Evolutionary conservation across 2,329 filamentous ascomycete genomes (phyloP), one percentile per base, ranked within the genome.

Genomic region (Arthrobotrys musiformis): DNA sequence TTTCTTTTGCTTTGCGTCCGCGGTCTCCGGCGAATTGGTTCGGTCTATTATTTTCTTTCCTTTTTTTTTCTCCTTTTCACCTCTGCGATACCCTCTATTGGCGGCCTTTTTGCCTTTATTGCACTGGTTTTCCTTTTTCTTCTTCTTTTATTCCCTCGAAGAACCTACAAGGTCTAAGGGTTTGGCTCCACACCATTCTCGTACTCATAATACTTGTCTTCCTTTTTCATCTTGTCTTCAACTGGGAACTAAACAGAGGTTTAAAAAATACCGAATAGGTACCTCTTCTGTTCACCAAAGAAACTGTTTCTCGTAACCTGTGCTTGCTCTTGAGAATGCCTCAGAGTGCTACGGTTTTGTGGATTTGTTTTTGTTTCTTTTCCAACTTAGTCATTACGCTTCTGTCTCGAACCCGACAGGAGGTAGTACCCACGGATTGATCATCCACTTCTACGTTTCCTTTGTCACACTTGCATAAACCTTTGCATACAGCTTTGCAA

Each of bases 261-360:
- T 44, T 40, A 35, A 44, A 26, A 54, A 46, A 64, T 48, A 52
- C 72, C 64, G 72, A 61, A 76, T 70, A 76, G 72, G 72, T 67
- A 42, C 64, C 72, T 76, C 48, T 64, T 50, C 68, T 26, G 72
- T 76, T 76, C 72, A 76, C 72, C 72, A 61, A 24, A 64, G 15
- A 50, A 48, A 37, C 19, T 8, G n/a, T 13, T 17, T 30, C 19
- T 54, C n/a, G 19, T 26, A 56, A 46, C 30, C 46, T 52, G 46
- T 52, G 48, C 61, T 46, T 52, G 33, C 50, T 26, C 22, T 56
- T 67, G 48, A 33, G 35, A 28, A 50, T 54, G 33, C 9, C 46
- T 50, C 28, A 42, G 61, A 50, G 33, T 52, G 42, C 44, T 54
- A 52, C 11, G 28, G 42, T 48, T 62, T 62, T 33, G 11, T 46